Evolutionary conservation across 768 basidiomycete genomes (phyloP).

Genomic region (Pulveroboletus sp.): DNA sequence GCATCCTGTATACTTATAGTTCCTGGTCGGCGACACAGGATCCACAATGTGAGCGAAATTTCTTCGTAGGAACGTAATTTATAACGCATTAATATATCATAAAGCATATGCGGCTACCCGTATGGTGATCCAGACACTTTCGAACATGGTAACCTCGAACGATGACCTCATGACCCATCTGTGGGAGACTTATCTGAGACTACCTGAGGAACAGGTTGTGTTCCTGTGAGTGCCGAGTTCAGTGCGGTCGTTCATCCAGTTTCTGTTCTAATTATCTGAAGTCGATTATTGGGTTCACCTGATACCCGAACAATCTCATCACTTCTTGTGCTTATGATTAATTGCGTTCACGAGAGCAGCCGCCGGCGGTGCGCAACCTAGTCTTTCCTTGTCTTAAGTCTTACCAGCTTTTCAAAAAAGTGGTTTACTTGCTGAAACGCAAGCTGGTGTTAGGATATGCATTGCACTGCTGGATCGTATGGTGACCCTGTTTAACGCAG

Average conservation of each 20-base stretch:
- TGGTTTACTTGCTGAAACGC: constrained; percentile 46
- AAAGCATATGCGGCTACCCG: constrained; percentile 61
- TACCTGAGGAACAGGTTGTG: constrained; percentile 70
- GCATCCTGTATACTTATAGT: constrained; percentile 66
- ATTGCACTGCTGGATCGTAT: constrained; percentile 67
- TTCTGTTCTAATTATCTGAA: constrained; percentile 21
- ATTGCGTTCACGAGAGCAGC: constrained; percentile 58
- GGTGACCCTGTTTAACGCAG: constrained; percentile 63
- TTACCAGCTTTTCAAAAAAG: constrained; percentile 24
- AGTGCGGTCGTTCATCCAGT: not conserved
- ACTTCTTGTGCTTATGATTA: constrained; percentile 65
- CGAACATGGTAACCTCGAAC: constrained; percentile 80
- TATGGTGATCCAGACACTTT: constrained; percentile 70
- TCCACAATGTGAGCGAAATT: constrained; percentile 42
- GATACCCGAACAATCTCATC: constrained; percentile 59
- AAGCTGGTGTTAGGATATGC: constrained; percentile 60
- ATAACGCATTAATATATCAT: not conserved
- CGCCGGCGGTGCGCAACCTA: constrained; percentile 47
- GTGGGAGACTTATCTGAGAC: constrained; percentile 61
- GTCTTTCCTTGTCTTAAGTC: constrained; percentile 4
- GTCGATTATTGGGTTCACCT: constrained; percentile 59
- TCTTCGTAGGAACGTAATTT: not conserved
- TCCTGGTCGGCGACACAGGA: constrained; percentile 71
- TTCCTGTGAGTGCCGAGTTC: constrained; percentile 54
- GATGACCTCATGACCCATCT: constrained; percentile 48